Evolutionary conservation across 768 basidiomycete genomes (phyloP), one percentile per base, ranked within the genome.

Genomic region (Psilocybe azurescens): DNA sequence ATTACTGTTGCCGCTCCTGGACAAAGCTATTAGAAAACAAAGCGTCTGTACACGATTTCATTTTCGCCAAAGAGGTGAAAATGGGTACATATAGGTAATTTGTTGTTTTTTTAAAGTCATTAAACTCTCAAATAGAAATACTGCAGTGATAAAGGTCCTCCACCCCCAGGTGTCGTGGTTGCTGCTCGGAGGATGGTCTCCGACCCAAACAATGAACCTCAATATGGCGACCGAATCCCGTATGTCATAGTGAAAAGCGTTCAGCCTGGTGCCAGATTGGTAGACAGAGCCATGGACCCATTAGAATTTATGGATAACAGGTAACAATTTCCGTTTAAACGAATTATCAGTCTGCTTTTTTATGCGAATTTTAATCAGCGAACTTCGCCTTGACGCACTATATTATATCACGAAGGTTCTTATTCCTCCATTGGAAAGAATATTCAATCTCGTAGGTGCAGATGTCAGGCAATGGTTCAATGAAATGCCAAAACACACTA

Each of bases 141-240:
- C 24, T 11, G 28, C 48, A 98, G 97, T 63, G 94, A 95, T 56
- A 89, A 87, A 64, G 89, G 80, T 0, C 86, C 88, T 0, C 97
- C 96, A 1, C 95, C 94, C 5, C 95, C 97, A n/a, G 97, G 95
- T 0, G 96, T 88, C 5, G 84, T 88, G 1, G 89, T 99, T 13
- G 96, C 95, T 7, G 90, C 91, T 3, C 83, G 89, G 30, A 84
- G 86, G 58, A 85, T 90, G 74, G 66, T 89, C 13, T 71, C 85
- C 49, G 96, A 99, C 73, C 87, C 88, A 0, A 87, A 89, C 28
- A 85, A 90, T 54, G 96, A 97, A 70, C 83, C 91, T 1, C 94
- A 96, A 67, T 97, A 98, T 70, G 94, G 93, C 16, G 95, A 99
- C 67, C 88, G 97, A 30, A 86, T 99, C 0, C 94, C 95, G 1